These are phyloP conservation scores for Buxus sempervirens DNA, from an alignment of 164 flowering plant species.

Conservation along the genomic window DNA sequence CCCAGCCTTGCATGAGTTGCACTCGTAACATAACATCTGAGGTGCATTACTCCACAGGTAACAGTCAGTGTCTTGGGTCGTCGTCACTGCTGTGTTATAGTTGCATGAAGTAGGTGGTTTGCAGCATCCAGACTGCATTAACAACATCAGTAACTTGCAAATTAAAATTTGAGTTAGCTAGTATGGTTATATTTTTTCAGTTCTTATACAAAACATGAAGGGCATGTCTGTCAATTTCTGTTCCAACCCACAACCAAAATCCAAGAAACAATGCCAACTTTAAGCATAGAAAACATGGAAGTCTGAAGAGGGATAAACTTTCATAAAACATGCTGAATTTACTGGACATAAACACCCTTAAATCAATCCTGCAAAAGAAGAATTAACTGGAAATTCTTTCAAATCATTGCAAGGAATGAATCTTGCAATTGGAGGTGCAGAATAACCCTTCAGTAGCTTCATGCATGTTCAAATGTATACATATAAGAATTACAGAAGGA, in stretches of 20 bases:
- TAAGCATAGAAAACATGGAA: not conserved
- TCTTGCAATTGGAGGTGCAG: no score
- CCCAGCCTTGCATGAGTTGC: conserved; percentile 95
- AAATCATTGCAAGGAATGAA: not conserved
- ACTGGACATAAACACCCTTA: not conserved
- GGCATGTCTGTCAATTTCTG: not conserved
- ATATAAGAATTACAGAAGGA: not conserved
- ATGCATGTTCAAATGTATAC: no score
- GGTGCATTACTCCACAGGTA: conserved; percentile 73
- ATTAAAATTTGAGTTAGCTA: not conserved
- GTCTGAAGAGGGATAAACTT: not conserved
- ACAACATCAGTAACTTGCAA: not conserved
- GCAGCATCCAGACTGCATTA: conserved; percentile 91
- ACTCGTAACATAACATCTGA: conserved; percentile 72
- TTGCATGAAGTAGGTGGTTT: conserved; percentile 89
- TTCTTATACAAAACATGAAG: not conserved
- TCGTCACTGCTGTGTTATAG: conserved; percentile 34
- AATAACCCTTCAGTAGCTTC: no score
- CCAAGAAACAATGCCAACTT: not conserved
- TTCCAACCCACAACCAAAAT: not conserved
- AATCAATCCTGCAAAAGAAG: not conserved
- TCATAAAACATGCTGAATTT: not conserved
- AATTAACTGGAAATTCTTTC: not conserved
- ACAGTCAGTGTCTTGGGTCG: conserved; percentile 71
- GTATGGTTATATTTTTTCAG: not conserved